Percentiles rank a stretch among this genome's conserved stretches.
Evolutionary conservation across 73 alveolate genomes (phyloP).

Genomic region (Stentor coeruleus): DNA sequence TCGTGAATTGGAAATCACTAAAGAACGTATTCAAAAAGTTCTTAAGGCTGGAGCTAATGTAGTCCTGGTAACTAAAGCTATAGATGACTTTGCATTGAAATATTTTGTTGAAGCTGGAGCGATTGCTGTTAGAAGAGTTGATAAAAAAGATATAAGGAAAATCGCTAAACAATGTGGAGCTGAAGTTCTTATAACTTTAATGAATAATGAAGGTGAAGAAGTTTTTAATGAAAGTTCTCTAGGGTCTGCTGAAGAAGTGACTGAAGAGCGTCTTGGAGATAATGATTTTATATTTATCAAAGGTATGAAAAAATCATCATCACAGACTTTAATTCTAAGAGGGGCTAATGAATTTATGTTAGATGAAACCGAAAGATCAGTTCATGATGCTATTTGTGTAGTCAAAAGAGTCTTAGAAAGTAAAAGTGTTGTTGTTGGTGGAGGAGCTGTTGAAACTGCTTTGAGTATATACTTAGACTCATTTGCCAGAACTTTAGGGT

Average conservation of each 20-base stretch:
- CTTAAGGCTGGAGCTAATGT: constrained; percentile 94
- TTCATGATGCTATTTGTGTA: constrained; percentile 94
- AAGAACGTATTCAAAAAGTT: constrained; percentile 82
- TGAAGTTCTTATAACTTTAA: constrained; percentile 90
- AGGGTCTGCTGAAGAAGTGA: constrained; percentile 66
- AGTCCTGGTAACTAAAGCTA: constrained; percentile 98
- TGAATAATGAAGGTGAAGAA: constrained; percentile 99
- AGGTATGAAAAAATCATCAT: constrained; percentile 76
- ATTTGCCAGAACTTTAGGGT: constrained; percentile 36
- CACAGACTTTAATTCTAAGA: constrained; percentile 76
- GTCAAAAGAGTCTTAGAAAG: constrained; percentile 92
- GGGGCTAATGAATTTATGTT: constrained; percentile 94
- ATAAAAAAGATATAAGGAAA: constrained; percentile 98
- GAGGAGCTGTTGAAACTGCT: constrained; percentile 81
- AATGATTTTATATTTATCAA: constrained; percentile 85
- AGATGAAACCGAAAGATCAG: constrained; percentile 92
- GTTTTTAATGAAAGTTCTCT: constrained; percentile 42
- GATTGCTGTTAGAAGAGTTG: constrained; percentile 98
- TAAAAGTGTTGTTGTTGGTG: constrained; percentile 53
- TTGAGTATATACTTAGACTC: constrained; percentile 52
- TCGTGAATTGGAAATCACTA: constrained; percentile 90
- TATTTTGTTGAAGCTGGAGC: constrained; percentile 97
- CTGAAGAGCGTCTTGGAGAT: constrained; percentile 90
- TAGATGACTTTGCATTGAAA: constrained; percentile 98
- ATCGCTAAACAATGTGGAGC: constrained; percentile 99